Conservation (phyloP, 106 monocot species). For the Amphibolis antarctica region DNA sequence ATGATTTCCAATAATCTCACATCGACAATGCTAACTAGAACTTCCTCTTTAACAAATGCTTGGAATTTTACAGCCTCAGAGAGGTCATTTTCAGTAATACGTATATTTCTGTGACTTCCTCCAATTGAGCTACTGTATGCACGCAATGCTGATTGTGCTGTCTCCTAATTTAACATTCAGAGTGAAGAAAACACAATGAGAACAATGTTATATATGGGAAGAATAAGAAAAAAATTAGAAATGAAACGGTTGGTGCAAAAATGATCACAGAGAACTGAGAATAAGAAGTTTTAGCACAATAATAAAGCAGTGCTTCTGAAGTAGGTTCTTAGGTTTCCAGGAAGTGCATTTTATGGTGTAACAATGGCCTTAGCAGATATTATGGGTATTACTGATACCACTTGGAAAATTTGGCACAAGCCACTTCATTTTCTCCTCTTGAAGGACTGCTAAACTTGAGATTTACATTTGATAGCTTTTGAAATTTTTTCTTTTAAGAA, state of each 20-base stretch:
- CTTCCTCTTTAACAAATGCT: conserved; percentile 86
- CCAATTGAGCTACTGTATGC: conserved; percentile 61
- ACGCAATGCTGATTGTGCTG: conserved; percentile 85
- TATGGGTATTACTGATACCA: no score
- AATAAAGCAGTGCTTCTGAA: no score
- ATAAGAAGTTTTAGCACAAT: background rate
- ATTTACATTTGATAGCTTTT: no score
- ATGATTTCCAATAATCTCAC: conserved; percentile 18
- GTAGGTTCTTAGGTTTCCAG: no score
- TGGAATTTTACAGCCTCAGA: conserved; percentile 41
- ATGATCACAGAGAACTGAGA: background rate
- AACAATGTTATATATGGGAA: background rate
- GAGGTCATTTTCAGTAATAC: conserved; percentile 36
- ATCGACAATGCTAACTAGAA: conserved; percentile 63
- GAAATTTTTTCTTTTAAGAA: no score
- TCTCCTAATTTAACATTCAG: conserved; percentile 38
- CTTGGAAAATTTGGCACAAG: no score
- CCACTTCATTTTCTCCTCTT: no score
- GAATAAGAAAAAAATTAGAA: background rate
- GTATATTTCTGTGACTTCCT: conserved; percentile 32
- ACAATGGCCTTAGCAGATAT: no score
- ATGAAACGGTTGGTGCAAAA: background rate
- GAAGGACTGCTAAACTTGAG: no score
- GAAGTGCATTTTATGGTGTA: no score
- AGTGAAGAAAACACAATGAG: background rate